Evolutionary conservation across 2,329 filamentous ascomycete species (phyloP).

Genomic region (Fusarium sp.): DNA sequence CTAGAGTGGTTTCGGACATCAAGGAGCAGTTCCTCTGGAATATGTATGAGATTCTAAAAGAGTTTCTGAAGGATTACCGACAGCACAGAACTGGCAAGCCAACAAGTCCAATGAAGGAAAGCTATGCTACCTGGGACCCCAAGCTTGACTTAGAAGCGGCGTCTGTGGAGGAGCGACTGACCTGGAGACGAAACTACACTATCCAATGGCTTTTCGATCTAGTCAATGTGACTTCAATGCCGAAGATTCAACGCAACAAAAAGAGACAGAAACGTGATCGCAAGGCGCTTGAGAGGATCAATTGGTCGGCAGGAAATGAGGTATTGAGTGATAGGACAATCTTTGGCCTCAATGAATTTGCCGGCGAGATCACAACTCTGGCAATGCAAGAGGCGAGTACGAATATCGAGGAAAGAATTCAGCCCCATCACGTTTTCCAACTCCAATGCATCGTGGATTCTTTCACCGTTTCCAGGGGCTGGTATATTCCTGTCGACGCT

Average conservation of each 20-base stretch:
- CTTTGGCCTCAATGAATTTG: slow-evolving; percentile 61
- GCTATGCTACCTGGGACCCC: slow-evolving; percentile 64
- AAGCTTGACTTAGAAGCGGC: slow-evolving; percentile 52
- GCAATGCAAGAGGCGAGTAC: slow-evolving; percentile 52
- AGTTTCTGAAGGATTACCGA: slow-evolving; percentile 60
- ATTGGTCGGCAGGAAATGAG: background rate
- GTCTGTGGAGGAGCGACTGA: slow-evolving; percentile 53
- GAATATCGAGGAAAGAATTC: slow-evolving; percentile 54
- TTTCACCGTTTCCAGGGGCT: slow-evolving; percentile 57
- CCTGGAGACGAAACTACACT: slow-evolving; percentile 61
- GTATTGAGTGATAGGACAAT: slow-evolving; percentile 46
- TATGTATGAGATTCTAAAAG: slow-evolving; percentile 56
- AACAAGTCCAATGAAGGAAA: too few species aligned
- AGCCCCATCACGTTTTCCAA: slow-evolving; percentile 62
- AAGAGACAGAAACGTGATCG: too few species aligned
- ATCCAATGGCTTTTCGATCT: slow-evolving; percentile 66
- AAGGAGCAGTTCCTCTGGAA: slow-evolving; percentile 59
- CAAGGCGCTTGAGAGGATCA: too few species aligned
- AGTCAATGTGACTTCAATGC: slow-evolving; percentile 57
- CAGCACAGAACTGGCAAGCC: too few species aligned
- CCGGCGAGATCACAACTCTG: slow-evolving; percentile 56
- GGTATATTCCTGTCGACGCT: slow-evolving; percentile 49
- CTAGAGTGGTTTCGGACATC: slow-evolving; percentile 48
- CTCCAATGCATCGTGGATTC: slow-evolving; percentile 64
- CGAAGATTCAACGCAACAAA: background rate